A percentile compares a stretch with the other conserved stretches of the same genome.
Conservation (phyloP, 2,329 filamentous ascomycete species). For the Fusarium papillatum region DNA sequence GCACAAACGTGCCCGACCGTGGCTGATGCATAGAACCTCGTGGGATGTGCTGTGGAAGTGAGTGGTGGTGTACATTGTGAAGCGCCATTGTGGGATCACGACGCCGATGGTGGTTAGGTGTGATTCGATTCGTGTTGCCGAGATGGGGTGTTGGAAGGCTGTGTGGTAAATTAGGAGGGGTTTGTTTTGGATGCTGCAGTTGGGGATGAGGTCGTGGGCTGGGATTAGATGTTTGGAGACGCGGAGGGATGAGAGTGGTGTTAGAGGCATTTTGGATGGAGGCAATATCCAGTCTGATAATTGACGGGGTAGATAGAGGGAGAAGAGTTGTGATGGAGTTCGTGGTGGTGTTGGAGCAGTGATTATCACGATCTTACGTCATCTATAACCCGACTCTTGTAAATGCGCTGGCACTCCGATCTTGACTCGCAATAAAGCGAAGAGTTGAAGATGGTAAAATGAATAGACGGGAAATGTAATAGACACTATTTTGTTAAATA, state of each 20-base stretch:
- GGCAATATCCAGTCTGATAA: not conserved
- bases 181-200: constrained; percentile 73
- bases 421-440: not conserved
- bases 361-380: not conserved
- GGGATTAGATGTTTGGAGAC: constrained; percentile 73
- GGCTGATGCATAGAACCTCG: constrained; percentile 73
- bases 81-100: constrained; percentile 75
- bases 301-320: not conserved
- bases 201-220: constrained; percentile 68
- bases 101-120: constrained; percentile 67
- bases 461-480: not conserved
- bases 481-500: not conserved
- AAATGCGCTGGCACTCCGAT: not conserved
- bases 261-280: constrained; percentile 14
- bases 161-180: constrained; percentile 77
- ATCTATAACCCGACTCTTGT: not conserved
- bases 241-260: constrained; percentile 60
- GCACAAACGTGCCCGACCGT: constrained; percentile 71
- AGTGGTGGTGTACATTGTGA: constrained; percentile 75
- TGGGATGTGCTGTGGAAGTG: constrained; percentile 79
- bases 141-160: constrained; percentile 60
- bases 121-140: constrained; percentile 65
- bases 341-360: not conserved
- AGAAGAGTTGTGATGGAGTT: not conserved
- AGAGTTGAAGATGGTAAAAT: not conserved